phyloP scores from a whole-genome alignment of 2,329 filamentous ascomycete species.

The Fonsecaea multimorphosa region DNA sequence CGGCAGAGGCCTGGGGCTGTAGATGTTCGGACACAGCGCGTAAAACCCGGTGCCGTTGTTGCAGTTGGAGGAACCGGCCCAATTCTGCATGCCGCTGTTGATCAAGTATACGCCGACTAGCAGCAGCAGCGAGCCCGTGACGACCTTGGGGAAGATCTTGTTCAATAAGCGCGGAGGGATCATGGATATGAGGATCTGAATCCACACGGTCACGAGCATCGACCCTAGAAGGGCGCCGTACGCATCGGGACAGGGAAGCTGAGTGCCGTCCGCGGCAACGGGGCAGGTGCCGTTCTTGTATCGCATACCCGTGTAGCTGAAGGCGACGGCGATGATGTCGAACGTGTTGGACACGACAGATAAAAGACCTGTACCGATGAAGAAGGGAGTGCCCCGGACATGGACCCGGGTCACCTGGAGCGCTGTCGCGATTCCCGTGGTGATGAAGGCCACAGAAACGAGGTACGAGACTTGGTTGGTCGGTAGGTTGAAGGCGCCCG shows the following conservation, averaged over 20 bases:
- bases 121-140: slow-evolving; percentile 73
- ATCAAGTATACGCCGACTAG: slow-evolving; percentile 78
- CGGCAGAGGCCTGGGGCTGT: slow-evolving; percentile 72
- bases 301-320: slow-evolving; percentile 73
- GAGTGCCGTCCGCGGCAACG: slow-evolving; percentile 65
- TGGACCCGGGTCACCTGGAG: slow-evolving; percentile 80
- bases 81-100: slow-evolving; percentile 73
- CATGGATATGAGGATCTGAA: slow-evolving; percentile 78
- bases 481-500: slow-evolving; percentile 66
- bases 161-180: slow-evolving; percentile 72
- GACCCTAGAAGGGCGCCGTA: slow-evolving; percentile 79
- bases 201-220: slow-evolving; percentile 65
- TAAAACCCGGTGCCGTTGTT: slow-evolving; percentile 68
- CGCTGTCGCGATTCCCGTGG: slow-evolving; percentile 74
- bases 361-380: slow-evolving; percentile 77
- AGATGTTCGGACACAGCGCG: slow-evolving; percentile 68
- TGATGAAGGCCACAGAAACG: slow-evolving; percentile 78
- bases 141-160: slow-evolving; percentile 77
- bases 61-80: slow-evolving; percentile 65
- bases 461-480: slow-evolving; percentile 72
- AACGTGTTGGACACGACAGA: slow-evolving; percentile 80
- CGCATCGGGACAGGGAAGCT: slow-evolving; percentile 74
- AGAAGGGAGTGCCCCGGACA: slow-evolving; percentile 75
- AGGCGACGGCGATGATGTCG: slow-evolving; percentile 74
- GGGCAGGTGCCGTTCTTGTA: slow-evolving; percentile 74